Conservation (phyloP, 2,329 filamentous ascomycete species). For the Colletotrichum spaethianum region DNA sequence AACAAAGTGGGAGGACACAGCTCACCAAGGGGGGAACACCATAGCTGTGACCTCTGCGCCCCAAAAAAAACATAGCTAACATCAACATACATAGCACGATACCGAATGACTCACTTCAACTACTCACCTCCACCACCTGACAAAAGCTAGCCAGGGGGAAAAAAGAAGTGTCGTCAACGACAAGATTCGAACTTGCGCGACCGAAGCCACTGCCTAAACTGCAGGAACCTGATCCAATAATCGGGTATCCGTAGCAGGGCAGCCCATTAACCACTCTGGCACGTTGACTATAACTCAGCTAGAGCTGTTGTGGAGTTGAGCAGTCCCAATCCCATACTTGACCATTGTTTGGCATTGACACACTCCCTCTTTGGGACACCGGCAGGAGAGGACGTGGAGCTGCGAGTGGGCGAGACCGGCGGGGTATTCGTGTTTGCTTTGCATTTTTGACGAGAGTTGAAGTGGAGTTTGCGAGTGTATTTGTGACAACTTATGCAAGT, state of each 20-base stretch:
- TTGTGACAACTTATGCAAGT: background rate
- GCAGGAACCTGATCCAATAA: background rate
- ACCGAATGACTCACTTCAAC: background rate
- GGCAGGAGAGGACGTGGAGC: conserved; percentile 30
- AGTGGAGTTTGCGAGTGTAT: background rate
- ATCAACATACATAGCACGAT: background rate
- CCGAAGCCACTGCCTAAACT: conserved; percentile 40
- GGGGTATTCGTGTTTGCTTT: conserved; percentile 17
- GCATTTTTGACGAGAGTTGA: background rate
- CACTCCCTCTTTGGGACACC: conserved; percentile 24
- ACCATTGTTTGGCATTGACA: background rate
- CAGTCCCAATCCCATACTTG: background rate
- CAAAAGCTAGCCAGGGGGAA: background rate
- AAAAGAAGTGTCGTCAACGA: conserved; percentile 27
- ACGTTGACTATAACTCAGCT: conserved; percentile 23
- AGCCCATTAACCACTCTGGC: conserved; percentile 42
- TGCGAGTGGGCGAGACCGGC: conserved; percentile 5
- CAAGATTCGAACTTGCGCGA: conserved; percentile 42
- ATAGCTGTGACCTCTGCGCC: background rate
- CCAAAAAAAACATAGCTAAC: background rate
- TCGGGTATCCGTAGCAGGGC: conserved; percentile 33
- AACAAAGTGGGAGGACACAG: background rate
- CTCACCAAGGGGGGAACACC: background rate
- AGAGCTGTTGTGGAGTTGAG: background rate
- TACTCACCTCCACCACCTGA: background rate